Conservation (phyloP, 345 rosid genomes). For the Eutrema yunnanense region DNA sequence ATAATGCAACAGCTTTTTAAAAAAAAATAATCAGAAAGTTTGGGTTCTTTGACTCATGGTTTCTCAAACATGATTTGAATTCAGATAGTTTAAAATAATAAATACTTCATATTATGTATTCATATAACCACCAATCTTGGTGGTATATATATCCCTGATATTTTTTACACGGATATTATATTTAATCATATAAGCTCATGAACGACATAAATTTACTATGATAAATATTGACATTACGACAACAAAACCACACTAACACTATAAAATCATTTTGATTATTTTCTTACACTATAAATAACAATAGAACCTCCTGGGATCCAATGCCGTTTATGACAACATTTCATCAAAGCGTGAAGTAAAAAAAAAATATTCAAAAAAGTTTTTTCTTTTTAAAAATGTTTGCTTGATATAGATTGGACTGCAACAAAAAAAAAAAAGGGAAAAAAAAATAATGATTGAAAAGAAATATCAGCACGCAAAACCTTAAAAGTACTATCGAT, state of each 20-base stretch:
- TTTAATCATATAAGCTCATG: neutral
- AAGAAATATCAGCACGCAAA: slow-evolving; percentile 33
- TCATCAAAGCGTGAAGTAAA: neutral
- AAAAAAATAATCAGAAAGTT: neutral
- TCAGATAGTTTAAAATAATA: no score
- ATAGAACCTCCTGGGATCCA: slow-evolving; percentile 11
- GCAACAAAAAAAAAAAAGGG: neutral
- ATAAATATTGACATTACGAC: neutral
- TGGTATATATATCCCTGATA: neutral
- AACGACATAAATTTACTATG: neutral
- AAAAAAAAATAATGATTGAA: slow-evolving; percentile 24
- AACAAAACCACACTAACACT: neutral
- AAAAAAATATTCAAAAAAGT: no score
- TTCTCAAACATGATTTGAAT: neutral
- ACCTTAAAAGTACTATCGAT: slow-evolving; percentile 37
- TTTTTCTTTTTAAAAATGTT: neutral
- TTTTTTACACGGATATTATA: neutral
- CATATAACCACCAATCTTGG: neutral
- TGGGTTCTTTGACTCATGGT: neutral
- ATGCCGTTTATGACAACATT: neutral
- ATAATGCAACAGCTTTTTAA: neutral
- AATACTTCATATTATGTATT: neutral
- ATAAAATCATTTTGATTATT: neutral
- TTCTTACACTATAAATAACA: neutral
- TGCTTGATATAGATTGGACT: neutral